phyloP scores from a whole-genome alignment of 192 early-diverging fungal genomes.

The Umbelopsis ramanniana region DNA sequence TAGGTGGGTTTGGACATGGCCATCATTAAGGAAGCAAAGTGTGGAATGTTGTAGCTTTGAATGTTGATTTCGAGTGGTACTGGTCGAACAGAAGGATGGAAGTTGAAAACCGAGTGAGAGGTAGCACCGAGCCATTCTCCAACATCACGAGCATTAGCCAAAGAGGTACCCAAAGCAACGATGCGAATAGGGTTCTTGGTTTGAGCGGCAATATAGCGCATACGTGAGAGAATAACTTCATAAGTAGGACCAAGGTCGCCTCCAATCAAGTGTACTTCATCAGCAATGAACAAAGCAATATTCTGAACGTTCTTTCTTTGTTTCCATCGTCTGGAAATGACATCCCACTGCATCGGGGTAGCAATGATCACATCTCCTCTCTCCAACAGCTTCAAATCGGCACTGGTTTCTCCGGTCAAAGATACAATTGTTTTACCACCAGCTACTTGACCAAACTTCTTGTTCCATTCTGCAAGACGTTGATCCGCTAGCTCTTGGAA shows the following conservation, averaged over 20 bases:
- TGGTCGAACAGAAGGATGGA: slow-evolving; percentile 95
- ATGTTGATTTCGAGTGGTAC: slow-evolving; percentile 98
- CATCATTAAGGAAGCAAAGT: slow-evolving; percentile 98
- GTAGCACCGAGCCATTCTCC: slow-evolving; percentile 96
- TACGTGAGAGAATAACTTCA: slow-evolving; percentile 97
- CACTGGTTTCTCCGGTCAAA: slow-evolving; percentile 95
- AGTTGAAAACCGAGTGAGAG: slow-evolving; percentile 91
- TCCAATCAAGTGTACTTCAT: slow-evolving; percentile 97
- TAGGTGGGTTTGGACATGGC: slow-evolving; percentile 99
- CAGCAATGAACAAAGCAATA: slow-evolving; percentile 94
- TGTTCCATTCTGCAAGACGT: slow-evolving; percentile 88
- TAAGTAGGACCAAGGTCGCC: slow-evolving; percentile 96
- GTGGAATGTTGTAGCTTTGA: slow-evolving; percentile 94
- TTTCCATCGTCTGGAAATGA: slow-evolving; percentile 92
- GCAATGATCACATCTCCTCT: slow-evolving; percentile 96
- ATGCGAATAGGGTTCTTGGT: slow-evolving; percentile 80
- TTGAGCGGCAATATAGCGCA: slow-evolving; percentile 94
- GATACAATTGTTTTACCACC: slow-evolving; percentile 91
- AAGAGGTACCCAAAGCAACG: slow-evolving; percentile 93
- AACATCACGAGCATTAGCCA: slow-evolving; percentile 96
- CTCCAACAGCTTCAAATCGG: slow-evolving; percentile 85
- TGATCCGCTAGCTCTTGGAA: slow-evolving; percentile 98
- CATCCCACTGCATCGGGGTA: slow-evolving; percentile 99
- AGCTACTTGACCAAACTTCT: slow-evolving; percentile 74
- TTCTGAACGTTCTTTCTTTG: slow-evolving; percentile 85